phyloP scores from a whole-genome alignment of 2,329 filamentous ascomycete genomes.

The Colletotrichum neosansevieriae region DNA sequence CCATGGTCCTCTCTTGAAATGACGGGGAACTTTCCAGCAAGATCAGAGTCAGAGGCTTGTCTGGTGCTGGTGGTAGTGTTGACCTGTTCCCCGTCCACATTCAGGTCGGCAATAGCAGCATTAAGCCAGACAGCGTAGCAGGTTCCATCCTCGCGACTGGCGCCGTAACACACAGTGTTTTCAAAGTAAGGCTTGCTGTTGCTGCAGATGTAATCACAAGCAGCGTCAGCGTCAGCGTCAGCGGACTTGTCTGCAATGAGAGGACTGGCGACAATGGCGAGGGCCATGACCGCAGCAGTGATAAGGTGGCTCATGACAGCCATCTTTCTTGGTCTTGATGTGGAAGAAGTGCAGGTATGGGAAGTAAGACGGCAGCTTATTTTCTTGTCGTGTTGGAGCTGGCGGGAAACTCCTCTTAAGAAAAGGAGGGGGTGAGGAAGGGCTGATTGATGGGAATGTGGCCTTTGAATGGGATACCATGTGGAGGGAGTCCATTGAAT shows the following conservation, averaged over 20 bases:
- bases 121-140: constrained; percentile 15
- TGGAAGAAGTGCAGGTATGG: neutral
- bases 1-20: neutral
- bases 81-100: neutral
- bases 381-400: neutral
- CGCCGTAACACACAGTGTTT: constrained; percentile 4
- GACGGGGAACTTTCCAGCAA: neutral
- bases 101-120: neutral
- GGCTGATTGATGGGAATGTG: neutral
- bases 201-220: constrained; percentile 16
- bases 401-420: no score
- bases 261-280: neutral
- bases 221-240: neutral
- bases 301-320: neutral
- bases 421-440: no score
- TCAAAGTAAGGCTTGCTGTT: neutral
- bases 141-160: constrained; percentile 10
- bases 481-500: neutral
- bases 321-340: constrained; percentile 14
- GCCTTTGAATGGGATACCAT: neutral
- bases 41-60: neutral
- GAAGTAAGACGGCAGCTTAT: neutral
- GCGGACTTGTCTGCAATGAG: neutral
- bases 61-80: neutral
- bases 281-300: neutral